Percentiles rank a stretch among this genome's conserved stretches.
phyloP scores from a whole-genome alignment of 805 yeast genomes.

The Cyberlindnera galapagoensis region DNA sequence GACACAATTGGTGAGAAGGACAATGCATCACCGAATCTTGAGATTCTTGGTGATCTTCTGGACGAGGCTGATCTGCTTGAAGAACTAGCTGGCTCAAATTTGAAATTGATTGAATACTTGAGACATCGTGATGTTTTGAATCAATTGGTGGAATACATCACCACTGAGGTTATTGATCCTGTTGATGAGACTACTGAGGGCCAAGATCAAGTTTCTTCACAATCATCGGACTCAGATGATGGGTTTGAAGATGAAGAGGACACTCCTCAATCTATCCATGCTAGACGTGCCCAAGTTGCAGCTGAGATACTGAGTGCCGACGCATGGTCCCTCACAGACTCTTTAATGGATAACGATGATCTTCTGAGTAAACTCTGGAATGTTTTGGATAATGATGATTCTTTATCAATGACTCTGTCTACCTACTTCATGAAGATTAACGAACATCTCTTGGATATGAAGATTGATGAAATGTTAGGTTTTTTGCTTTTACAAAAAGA shows the following conservation, averaged over 20 bases:
- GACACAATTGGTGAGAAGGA: constrained; percentile 27
- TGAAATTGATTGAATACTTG: constrained; percentile 70
- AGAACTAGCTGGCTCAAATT: constrained; percentile 65
- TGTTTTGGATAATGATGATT: constrained; percentile 60
- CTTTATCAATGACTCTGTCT: constrained; percentile 69
- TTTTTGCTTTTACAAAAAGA: constrained; percentile 64
- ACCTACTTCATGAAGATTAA: constrained; percentile 88
- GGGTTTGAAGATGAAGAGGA: constrained; percentile 26
- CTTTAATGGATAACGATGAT: constrained; percentile 69
- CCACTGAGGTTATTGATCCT: constrained; percentile 18
- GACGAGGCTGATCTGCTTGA: constrained; percentile 73
- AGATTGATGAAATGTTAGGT: constrained; percentile 68
- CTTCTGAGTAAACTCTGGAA: constrained; percentile 73
- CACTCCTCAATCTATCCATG: constrained; percentile 31
- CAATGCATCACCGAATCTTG: constrained; percentile 35
- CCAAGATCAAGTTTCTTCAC: constrained; percentile 20
- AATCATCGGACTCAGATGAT: constrained; percentile 25
- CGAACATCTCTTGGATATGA: constrained; percentile 84
- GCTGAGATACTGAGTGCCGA: constrained; percentile 89
- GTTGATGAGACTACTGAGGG: constrained; percentile 1
- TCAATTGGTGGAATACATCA: constrained; percentile 62
- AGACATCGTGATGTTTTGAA: constrained; percentile 71
- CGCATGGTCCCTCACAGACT: constrained; percentile 89
- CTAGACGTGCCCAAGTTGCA: constrained; percentile 57
- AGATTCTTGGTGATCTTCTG: constrained; percentile 49